Percentiles rank a stretch among this genome's conserved stretches.
Conservation (phyloP, 805 yeast species). For the Myxozyma monticola region DNA sequence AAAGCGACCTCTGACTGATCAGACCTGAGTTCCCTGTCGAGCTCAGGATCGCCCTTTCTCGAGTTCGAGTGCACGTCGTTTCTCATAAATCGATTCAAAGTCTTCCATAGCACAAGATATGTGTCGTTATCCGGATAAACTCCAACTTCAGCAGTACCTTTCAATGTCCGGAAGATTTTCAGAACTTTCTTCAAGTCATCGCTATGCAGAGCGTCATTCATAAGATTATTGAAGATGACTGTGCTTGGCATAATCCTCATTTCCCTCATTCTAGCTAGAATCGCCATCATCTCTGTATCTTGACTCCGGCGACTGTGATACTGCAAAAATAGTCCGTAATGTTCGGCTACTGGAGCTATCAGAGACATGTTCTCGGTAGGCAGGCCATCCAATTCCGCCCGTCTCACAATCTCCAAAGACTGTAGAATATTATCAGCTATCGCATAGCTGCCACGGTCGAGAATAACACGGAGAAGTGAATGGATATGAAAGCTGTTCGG, state of each 20-base stretch:
- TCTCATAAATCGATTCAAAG: conserved; percentile 9
- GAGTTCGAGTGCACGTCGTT: conserved; percentile 3
- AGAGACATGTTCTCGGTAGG: background rate
- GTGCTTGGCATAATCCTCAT: conserved; percentile 11
- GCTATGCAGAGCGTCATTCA: conserved; percentile 15
- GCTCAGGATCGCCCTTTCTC: too few relatives aligned
- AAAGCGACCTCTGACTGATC: background rate
- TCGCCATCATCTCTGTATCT: background rate
- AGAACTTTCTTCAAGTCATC: conserved; percentile 5
- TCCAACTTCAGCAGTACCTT: background rate
- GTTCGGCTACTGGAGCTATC: conserved; percentile 17
- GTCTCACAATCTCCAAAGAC: conserved; percentile 8
- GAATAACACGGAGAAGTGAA: conserved; percentile 9
- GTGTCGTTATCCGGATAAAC: conserved; percentile 16
- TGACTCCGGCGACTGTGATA: conserved; percentile 20
- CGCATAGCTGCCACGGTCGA: conserved; percentile 1
- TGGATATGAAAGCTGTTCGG: conserved; percentile 12
- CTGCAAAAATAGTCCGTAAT: conserved; percentile 22
- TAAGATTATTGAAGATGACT: conserved; percentile 10
- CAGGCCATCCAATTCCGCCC: conserved; percentile 5
- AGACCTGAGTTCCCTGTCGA: background rate
- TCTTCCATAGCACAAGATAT: conserved; percentile 18
- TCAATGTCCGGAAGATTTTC: background rate
- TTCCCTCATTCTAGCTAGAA: conserved; percentile 16
- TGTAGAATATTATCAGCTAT: conserved; percentile 8